phyloP scores from a whole-genome alignment of 495 filamentous ascomycete genomes.

The Lentithecium fluviatile region DNA sequence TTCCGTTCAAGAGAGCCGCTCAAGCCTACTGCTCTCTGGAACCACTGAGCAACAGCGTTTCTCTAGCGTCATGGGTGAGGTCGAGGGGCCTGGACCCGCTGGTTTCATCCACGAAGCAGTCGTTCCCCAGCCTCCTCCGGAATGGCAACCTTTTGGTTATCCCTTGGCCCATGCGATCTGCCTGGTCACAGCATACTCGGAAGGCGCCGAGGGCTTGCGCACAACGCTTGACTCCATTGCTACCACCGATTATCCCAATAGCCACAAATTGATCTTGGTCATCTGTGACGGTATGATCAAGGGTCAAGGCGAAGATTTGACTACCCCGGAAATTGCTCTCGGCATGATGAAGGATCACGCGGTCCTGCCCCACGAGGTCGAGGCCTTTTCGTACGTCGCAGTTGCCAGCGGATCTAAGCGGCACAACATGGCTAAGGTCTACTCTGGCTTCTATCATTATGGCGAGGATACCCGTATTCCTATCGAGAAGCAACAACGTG shows the following conservation, averaged over 20 bases:
- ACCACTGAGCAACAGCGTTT: constrained; percentile 48
- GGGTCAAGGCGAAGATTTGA: constrained; percentile 81
- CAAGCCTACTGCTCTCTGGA: constrained; percentile 52
- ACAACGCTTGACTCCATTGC: constrained; percentile 96
- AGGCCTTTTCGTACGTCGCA: constrained; percentile 91
- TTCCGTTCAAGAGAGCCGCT: constrained; percentile 48
- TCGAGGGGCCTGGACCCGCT: constrained; percentile 75
- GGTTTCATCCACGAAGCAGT: constrained; percentile 95
- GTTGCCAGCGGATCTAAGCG: constrained; percentile 94
- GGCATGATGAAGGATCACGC: constrained; percentile 94
- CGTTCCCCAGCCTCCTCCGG: constrained; percentile 94
- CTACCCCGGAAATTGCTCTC: constrained; percentile 87
- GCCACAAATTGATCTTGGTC: constrained; percentile 93
- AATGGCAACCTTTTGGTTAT: constrained; percentile 95
- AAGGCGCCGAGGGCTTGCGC: constrained; percentile 87
- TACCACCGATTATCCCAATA: constrained; percentile 98
- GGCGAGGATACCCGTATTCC: constrained; percentile 77
- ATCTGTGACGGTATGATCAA: constrained; percentile 99
- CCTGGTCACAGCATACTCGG: constrained; percentile 95
- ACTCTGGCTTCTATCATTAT: constrained; percentile 97
- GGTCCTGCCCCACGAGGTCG: constrained; percentile 72
- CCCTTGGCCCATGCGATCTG: constrained; percentile 92
- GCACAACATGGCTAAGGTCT: constrained; percentile 99
- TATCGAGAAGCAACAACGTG: constrained; percentile 85
- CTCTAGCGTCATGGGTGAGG: constrained; percentile 58